These are phyloP conservation scores for Fusarium continuum DNA, from an alignment of 2,329 filamentous ascomycete species.

Conservation along the genomic window DNA sequence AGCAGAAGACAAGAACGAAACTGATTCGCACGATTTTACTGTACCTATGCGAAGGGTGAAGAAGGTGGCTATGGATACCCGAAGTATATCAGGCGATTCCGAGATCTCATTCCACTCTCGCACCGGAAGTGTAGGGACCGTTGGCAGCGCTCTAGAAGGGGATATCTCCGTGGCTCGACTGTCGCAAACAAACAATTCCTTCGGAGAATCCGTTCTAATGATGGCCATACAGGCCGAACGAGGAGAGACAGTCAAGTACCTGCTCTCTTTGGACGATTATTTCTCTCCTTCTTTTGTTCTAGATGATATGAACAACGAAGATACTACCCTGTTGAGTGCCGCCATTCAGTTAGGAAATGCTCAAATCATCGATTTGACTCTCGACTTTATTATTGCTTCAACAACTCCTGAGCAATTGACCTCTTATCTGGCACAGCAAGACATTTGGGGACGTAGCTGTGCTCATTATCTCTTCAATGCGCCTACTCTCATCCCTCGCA, in stretches of 20 bases:
- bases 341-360: conserved; percentile 85
- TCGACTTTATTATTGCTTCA: conserved; percentile 73
- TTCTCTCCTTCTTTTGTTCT: conserved; percentile 77
- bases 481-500: conserved; percentile 78
- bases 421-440: conserved; percentile 78
- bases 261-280: conserved; percentile 79
- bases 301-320: conserved; percentile 87
- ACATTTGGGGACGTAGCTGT: conserved; percentile 85
- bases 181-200: conserved; percentile 73
- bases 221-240: conserved; percentile 82
- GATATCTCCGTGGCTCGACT: conserved; percentile 85
- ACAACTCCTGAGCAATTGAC: conserved; percentile 65
- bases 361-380: conserved; percentile 77
- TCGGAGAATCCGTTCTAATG: conserved; percentile 87
- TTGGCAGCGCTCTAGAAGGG: conserved; percentile 78
- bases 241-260: conserved; percentile 77
- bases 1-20: conserved; percentile 55
- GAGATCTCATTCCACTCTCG: conserved; percentile 84
- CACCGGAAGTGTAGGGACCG: conserved; percentile 79
- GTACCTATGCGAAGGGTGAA: conserved; percentile 66
- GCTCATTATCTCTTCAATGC: conserved; percentile 98
- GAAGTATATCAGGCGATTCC: conserved; percentile 88
- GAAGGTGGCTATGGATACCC: conserved; percentile 87
- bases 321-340: conserved; percentile 87
- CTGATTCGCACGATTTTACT: conserved; percentile 40